Percentiles rank a stretch among this genome's conserved stretches.
phyloP scores from a whole-genome alignment of 1,284 basidiomycete species.

The Ustilago cynodontis region DNA sequence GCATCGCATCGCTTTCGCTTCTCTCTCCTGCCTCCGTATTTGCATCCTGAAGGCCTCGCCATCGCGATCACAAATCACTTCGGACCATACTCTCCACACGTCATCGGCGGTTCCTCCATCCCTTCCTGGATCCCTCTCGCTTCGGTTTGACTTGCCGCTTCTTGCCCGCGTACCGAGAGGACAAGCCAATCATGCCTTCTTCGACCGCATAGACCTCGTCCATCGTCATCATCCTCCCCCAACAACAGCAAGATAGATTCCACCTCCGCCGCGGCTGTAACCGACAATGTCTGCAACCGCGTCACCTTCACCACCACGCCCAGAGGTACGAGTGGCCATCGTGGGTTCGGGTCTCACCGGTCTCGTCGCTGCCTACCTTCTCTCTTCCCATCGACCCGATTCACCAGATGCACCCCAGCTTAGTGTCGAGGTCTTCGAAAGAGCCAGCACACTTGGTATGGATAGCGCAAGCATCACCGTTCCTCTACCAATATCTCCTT shows the following conservation, averaged over 20 bases:
- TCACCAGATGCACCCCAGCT: not conserved
- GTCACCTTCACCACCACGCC: not conserved
- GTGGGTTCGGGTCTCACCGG: slow-evolving; percentile 90
- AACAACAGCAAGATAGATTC: not conserved
- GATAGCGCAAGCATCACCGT: slow-evolving; percentile 65
- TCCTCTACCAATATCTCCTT: slow-evolving; percentile 6
- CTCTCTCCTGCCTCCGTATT: too few relatives aligned
- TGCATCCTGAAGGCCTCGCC: not conserved
- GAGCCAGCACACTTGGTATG: slow-evolving; percentile 60
- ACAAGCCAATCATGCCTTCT: too few relatives aligned
- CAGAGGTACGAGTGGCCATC: slow-evolving; percentile 75
- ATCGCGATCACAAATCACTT: not conserved
- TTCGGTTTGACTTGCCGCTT: not conserved
- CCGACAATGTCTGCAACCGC: slow-evolving; percentile 6
- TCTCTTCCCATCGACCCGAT: slow-evolving; percentile 72
- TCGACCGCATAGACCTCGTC: not conserved
- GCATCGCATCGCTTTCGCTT: too few relatives aligned
- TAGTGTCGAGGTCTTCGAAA: slow-evolving; percentile 60
- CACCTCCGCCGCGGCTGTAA: not conserved
- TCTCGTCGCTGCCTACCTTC: slow-evolving; percentile 86
- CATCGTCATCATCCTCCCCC: not conserved
- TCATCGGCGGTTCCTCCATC: too few relatives aligned
- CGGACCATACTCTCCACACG: not conserved
- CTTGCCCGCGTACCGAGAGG: not conserved
- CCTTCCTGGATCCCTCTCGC: too few relatives aligned